Conservation (phyloP, 2,329 filamentous ascomycete genomes). For the Lecanicillium sp. region DNA sequence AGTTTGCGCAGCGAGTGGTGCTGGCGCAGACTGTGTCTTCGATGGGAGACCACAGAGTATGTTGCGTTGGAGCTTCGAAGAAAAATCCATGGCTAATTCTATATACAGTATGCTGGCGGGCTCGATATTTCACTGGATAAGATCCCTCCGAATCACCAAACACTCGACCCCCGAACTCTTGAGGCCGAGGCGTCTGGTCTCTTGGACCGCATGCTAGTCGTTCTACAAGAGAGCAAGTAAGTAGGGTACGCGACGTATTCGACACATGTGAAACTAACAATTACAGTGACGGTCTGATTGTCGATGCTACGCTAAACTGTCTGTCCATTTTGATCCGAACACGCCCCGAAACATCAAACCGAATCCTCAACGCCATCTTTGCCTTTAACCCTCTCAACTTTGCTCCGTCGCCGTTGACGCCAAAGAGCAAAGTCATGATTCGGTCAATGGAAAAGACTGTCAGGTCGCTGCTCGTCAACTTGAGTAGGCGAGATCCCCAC, state of each 20-base stretch:
- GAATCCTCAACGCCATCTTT: conserved; percentile 78
- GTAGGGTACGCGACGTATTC: conserved; percentile 22
- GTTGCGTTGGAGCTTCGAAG: conserved; percentile 23
- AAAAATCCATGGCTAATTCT: conserved; percentile 19
- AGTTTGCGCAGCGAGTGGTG: conserved; percentile 91
- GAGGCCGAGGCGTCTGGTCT: conserved; percentile 91
- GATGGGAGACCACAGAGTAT: conserved; percentile 75
- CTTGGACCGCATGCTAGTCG: conserved; percentile 77
- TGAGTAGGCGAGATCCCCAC: conserved; percentile 79
- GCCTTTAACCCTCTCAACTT: conserved; percentile 88
- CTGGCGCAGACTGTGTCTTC: conserved; percentile 83
- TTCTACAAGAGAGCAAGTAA: conserved; percentile 82
- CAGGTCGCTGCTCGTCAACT: conserved; percentile 73
- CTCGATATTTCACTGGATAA: conserved; percentile 80
- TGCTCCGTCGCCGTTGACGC: conserved; percentile 69
- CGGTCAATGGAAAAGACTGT: conserved; percentile 95
- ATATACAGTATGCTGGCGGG: conserved; percentile 37
- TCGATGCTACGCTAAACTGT: conserved; percentile 88
- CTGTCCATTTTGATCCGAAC: conserved; percentile 77
- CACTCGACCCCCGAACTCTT: conserved; percentile 72
- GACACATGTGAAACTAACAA: conserved; percentile 17
- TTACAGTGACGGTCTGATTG: conserved; percentile 72
- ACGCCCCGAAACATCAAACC: conserved; percentile 73
- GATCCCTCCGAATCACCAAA: conserved; percentile 74
- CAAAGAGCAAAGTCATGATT: conserved; percentile 73